These are phyloP conservation scores for Nakaseomyces sp. DNA, from an alignment of 1,139 yeast species.

Conservation along the genomic window DNA sequence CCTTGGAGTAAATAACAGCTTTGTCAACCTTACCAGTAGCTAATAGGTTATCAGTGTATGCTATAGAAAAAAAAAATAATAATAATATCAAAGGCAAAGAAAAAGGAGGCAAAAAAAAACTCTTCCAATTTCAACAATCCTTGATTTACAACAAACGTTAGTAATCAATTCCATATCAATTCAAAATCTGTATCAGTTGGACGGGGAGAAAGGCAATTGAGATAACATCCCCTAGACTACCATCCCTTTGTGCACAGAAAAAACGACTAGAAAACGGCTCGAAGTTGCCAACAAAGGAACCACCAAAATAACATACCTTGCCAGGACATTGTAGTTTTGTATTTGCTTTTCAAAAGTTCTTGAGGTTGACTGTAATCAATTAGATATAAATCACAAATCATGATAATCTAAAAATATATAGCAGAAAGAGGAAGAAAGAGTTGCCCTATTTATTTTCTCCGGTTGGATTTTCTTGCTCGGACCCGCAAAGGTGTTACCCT, in stretches of 20 bases:
- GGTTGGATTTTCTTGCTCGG: too few species aligned
- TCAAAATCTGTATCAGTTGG: too few species aligned
- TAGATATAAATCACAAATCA: too few species aligned
- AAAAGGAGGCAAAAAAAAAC: too few species aligned
- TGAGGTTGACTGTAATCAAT: background rate
- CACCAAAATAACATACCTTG: constrained; percentile 31
- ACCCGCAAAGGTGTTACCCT: too few species aligned
- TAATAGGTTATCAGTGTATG: constrained; percentile 87
- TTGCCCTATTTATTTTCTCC: too few species aligned
- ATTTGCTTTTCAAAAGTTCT: background rate
- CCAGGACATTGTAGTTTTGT: constrained; percentile 33
- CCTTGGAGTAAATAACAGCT: constrained; percentile 88
- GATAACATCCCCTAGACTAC: too few species aligned
- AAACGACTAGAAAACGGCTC: background rate
- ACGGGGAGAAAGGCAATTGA: too few species aligned
- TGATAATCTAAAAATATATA: too few species aligned
- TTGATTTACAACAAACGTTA: background rate
- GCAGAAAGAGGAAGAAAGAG: too few species aligned
- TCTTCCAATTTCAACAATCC: too few species aligned
- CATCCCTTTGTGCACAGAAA: background rate
- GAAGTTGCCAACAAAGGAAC: background rate
- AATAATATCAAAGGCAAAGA: too few species aligned
- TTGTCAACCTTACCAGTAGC: constrained; percentile 81
- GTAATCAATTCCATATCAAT: background rate
- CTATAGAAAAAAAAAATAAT: constrained; percentile 36